Base-by-base conservation (phyloP, 2,329 filamentous ascomycete species). In the Colletotrichum lupini region DNA sequence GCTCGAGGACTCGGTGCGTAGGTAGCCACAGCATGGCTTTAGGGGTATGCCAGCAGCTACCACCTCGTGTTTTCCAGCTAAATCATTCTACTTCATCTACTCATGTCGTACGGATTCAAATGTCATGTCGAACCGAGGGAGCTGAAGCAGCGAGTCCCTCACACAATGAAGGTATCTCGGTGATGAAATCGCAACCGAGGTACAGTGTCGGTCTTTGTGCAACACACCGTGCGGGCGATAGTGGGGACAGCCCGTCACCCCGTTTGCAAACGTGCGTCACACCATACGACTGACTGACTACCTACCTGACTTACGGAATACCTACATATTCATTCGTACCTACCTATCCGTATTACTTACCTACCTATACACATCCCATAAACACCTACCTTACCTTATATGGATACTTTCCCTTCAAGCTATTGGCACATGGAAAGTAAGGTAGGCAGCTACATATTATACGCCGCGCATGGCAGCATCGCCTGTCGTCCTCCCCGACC, bases 191-290 rank as follows among this genome's bases (percentile, higher is more conserved):
- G 71, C 49, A 52, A 58, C 67, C 71, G 46, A 65, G 22, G 16
- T 35, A 73, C 71, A 66, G 67, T 73, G 35, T 66, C 60, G 60
- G 55, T 19, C 8, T 22, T 66, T 52, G 24, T 58, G 28, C 55
- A 22, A 70, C 49, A 53, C 60, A 73, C 71, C 4, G 71, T 71
- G 61, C 71, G 61, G 71, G 56, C 26, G 67, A 60, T 56, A 49
- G 49, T 66, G 71, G 71, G 16, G 57, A 49, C 53, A 12, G 24
- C 32, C 12, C 24, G 67, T 49, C 67, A 12, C n/a, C 32, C 19
- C 24, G 67, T 49, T 26, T 32, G 37, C 28, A 49, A 55, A 55
- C 37, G 16, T 58, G 67, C 35, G 67, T 53, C 53, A 70, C 61
- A 19, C 42, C 30, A 46, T 28, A 52, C 9, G 19, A 30, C 26